These are phyloP conservation scores for Leccinum huronense DNA, from an alignment of 1,284 basidiomycete genomes.

Conservation along the genomic window DNA sequence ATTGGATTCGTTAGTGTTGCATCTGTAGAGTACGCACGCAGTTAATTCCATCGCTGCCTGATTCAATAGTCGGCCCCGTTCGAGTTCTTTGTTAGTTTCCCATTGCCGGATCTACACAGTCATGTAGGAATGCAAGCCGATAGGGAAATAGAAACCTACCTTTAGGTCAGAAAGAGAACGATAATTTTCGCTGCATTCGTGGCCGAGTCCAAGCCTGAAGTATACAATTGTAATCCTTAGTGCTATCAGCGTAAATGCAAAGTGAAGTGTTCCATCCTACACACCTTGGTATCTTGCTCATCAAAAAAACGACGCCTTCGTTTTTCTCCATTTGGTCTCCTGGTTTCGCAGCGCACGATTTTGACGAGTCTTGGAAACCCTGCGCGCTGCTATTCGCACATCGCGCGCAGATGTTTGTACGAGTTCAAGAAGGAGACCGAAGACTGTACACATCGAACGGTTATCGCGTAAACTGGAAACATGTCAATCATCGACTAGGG, in stretches of 20 bases:
- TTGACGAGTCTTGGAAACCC: conserved; percentile 60
- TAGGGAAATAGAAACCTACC: conserved; percentile 39
- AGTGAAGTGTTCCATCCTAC: conserved; percentile 7
- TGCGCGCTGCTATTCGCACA: conserved; percentile 60
- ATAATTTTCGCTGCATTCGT: conserved; percentile 84
- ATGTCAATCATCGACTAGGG: not conserved
- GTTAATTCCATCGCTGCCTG: no score
- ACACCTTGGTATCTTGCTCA: conserved; percentile 64
- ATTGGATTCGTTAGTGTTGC: no score
- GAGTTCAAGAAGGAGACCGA: conserved; percentile 90
- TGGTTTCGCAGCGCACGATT: conserved; percentile 60
- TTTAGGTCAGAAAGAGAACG: conserved; percentile 79
- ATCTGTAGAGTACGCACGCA: no score
- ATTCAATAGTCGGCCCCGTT: conserved; percentile 89
- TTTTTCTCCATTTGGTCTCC: conserved; percentile 50
- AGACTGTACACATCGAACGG: conserved; percentile 86
- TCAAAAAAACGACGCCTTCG: conserved; percentile 53
- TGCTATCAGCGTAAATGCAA: conserved; percentile 13
- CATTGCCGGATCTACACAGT: conserved; percentile 64
- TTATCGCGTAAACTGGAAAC: conserved; percentile 68
- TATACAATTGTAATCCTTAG: conserved; percentile 68
- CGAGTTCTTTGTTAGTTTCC: conserved; percentile 81
- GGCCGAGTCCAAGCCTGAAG: conserved; percentile 70
- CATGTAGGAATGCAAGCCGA: not conserved
- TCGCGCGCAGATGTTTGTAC: conserved; percentile 91